These are phyloP conservation scores for Candolleomyces aberdarensis DNA, from an alignment of 768 basidiomycete genomes.

Conservation along the genomic window DNA sequence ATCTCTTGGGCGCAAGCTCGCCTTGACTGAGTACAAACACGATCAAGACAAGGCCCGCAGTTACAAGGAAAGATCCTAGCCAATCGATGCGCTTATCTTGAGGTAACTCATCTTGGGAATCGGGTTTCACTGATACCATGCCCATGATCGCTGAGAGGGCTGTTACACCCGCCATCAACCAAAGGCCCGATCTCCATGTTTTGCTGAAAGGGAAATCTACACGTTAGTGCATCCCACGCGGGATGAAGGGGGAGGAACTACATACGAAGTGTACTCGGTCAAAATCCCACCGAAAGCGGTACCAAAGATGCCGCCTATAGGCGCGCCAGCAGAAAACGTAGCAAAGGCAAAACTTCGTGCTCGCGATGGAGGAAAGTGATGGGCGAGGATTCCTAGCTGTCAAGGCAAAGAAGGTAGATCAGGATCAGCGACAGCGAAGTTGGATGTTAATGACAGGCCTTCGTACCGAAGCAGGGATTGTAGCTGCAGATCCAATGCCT, in stretches of 20 bases:
- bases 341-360: conserved; percentile 78
- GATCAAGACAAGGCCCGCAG: conserved; percentile 64
- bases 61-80: conserved; percentile 66
- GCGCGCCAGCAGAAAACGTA: conserved; percentile 81
- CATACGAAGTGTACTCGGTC: conserved; percentile 49
- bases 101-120: conserved; percentile 34
- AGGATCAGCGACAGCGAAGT: conserved; percentile 1
- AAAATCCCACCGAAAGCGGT: conserved; percentile 68
- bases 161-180: conserved; percentile 55
- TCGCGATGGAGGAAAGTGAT: conserved; percentile 64
- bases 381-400: conserved; percentile 79
- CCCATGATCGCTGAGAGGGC: conserved; percentile 50
- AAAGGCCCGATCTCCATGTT: conserved; percentile 69
- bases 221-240: not conserved
- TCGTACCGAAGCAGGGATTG: conserved; percentile 65
- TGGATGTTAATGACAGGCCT: not conserved
- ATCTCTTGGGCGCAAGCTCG: conserved; percentile 52
- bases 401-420: not conserved
- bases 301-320: conserved; percentile 75
- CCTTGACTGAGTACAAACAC: conserved; percentile 74
- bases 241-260: not conserved
- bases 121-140: conserved; percentile 58
- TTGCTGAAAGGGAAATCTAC: conserved; percentile 21
- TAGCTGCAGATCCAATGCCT: conserved; percentile 77
- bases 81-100: conserved; percentile 62